Evolutionary conservation across 192 early-diverging fungal species (phyloP), one percentile per base, ranked within the genome.

Genomic region (Gigaspora rosea): DNA sequence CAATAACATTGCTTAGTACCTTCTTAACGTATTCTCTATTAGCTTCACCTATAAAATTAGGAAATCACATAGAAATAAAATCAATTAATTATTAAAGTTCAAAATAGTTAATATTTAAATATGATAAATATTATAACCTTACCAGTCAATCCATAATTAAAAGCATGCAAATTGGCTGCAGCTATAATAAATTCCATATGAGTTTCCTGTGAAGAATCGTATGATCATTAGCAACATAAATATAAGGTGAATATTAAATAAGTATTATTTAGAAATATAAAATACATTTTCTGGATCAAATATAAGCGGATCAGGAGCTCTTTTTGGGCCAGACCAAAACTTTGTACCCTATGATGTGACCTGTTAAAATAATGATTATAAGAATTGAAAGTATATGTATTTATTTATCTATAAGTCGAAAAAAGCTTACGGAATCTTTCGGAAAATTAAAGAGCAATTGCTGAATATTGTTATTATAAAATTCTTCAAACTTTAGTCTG

Each of bases 401-500:
- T 9, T 32, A 2, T 20, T 8, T 8, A 61, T 27, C 6, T 61
- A 61, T 27, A 61, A 22, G 7, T 22, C 9, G 5, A 8, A 20
- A 27, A 51, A 6, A n/a, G 13, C 78, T 70, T 82, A 86, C 86
- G 22, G 97, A 87, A 83, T 98, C 98, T 73, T 86, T 88, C 20
- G 98, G 97, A 91, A 99, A 99, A 84, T 97, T 98, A 89, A 91
- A 98, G 70, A 99, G 83, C 56, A 99, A 86, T 84, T 99, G 98
- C 75, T 91, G 88, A 78, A 98, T 97, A 61, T 89, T 89, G 87
- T 98, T 97, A 88, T 88, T 90, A 86, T 88, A 98, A 77, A 91
- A 86, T 77, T 98, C 95, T 81, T 99, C 95, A 85, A 99, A 98
- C 85, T 92, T 88, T 63, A 89, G 81, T 47, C 97, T 90, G 0